A percentile compares a stretch with the other conserved stretches of the same genome.
Conservation (phyloP, 163 green algal genomes). For the Smithsoniella earleae region DNA sequence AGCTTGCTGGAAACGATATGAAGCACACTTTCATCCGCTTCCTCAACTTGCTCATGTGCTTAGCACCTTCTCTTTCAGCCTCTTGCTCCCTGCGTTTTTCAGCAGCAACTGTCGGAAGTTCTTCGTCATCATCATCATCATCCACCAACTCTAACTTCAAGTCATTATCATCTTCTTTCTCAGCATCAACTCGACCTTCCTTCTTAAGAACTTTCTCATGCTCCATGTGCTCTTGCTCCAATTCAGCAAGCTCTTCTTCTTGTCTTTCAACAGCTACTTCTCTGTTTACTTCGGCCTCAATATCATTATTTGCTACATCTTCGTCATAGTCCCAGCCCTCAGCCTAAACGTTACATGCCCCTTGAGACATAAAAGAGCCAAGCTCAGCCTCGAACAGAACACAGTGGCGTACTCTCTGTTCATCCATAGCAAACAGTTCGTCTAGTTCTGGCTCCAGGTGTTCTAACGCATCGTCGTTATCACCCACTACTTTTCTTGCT, state of each 20-base stretch:
- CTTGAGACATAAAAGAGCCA: too few relatives aligned
- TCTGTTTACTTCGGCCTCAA: conserved; percentile 24
- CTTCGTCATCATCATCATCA: background rate
- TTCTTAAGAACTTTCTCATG: conserved; percentile 23
- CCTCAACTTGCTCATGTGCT: conserved; percentile 13
- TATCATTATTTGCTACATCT: conserved; percentile 26
- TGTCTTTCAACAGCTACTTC: conserved; percentile 3
- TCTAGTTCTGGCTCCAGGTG: conserved; percentile 15
- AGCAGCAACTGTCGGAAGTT: background rate
- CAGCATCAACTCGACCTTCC: conserved; percentile 5
- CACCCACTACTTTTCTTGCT: background rate
- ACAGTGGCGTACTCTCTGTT: background rate
- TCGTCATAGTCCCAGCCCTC: conserved; percentile 28
- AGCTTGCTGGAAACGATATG: too few relatives aligned
- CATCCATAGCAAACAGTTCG: conserved; percentile 30
- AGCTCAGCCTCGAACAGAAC: too few relatives aligned
- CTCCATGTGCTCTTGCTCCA: conserved; percentile 16
- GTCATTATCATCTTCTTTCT: background rate
- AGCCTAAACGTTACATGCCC: background rate
- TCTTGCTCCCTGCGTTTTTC: background rate
- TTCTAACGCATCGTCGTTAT: background rate
- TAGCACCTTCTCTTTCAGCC: conserved; percentile 7
- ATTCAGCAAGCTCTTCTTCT: conserved; percentile 17
- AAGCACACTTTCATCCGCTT: conserved; percentile 22
- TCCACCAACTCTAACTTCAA: background rate